Evolutionary conservation across 495 filamentous ascomycete species (phyloP).

Genomic region (Podospora didyma): DNA sequence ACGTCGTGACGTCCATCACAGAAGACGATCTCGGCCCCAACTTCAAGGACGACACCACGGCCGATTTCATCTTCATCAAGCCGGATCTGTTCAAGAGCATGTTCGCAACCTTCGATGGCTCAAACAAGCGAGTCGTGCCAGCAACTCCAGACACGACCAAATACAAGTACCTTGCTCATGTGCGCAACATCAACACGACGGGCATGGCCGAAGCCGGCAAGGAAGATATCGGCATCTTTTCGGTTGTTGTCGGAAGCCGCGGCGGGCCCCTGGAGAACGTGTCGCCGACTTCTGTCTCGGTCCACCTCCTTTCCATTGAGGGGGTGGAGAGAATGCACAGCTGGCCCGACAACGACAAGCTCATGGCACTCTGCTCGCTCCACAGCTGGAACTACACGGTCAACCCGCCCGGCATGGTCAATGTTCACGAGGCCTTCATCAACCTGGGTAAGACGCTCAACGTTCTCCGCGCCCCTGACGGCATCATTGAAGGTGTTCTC

Average conservation of each 20-base stretch:
- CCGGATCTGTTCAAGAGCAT: slow-evolving; percentile 1
- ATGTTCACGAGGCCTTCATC: slow-evolving; percentile 25
- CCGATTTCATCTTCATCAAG: slow-evolving; percentile 1
- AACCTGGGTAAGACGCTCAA: slow-evolving; percentile 13
- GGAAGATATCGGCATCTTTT: slow-evolving; percentile 29
- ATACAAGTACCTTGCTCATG: slow-evolving; percentile 38
- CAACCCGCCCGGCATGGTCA: slow-evolving; percentile 32
- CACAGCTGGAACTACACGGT: slow-evolving; percentile 42
- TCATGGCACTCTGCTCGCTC: slow-evolving; percentile 39
- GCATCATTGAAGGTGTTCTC: background rate
- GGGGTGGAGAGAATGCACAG: background rate
- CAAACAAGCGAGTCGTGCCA: background rate
- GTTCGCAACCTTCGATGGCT: background rate
- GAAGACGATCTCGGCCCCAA: background rate
- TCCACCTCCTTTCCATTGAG: slow-evolving; percentile 40
- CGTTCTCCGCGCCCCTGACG: background rate
- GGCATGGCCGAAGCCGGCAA: slow-evolving; percentile 32
- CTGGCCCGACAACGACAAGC: background rate
- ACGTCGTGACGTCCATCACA: background rate
- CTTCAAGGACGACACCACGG: background rate
- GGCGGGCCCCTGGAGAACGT: slow-evolving; percentile 25
- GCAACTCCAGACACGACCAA: slow-evolving; percentile 9
- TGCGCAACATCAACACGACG: slow-evolving; percentile 36
- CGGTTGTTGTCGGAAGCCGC: slow-evolving; percentile 33
- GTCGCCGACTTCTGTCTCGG: slow-evolving; percentile 12